Conservation (phyloP, 192 early-diverging fungal genomes). For the Endogone sp. region DNA sequence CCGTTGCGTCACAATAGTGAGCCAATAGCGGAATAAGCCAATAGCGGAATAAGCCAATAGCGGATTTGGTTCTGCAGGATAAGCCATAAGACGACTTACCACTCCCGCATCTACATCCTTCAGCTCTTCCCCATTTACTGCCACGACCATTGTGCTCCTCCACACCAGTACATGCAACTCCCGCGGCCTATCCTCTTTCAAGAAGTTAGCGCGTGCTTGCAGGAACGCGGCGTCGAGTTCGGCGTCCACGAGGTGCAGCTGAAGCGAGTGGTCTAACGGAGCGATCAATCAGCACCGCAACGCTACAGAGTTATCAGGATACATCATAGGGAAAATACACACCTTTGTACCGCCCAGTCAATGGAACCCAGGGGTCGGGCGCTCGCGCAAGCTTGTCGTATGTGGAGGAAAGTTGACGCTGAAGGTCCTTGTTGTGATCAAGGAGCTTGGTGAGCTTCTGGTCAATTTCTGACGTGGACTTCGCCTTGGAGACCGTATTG, state of each 20-base stretch:
- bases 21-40: background rate
- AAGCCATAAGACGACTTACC: slow-evolving; percentile 1
- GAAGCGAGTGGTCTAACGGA: slow-evolving; percentile 4
- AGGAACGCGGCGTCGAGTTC: slow-evolving; percentile 36
- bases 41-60: background rate
- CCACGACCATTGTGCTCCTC: slow-evolving; percentile 33
- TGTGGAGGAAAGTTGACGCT: slow-evolving; percentile 26
- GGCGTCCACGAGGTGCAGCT: slow-evolving; percentile 33
- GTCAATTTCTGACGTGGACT: slow-evolving; percentile 28
- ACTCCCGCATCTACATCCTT: slow-evolving; percentile 17
- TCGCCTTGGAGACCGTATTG: slow-evolving; percentile 11
- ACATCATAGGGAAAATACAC: background rate
- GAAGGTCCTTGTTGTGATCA: slow-evolving; percentile 35
- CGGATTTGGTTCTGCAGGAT: background rate
- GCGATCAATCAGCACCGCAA: background rate
- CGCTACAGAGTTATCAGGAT: background rate
- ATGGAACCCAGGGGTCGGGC: slow-evolving; percentile 6
- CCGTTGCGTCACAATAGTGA: slow-evolving; percentile 3
- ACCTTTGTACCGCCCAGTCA: background rate
- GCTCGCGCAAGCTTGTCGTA: slow-evolving; percentile 38
- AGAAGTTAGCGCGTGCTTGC: slow-evolving; percentile 37
- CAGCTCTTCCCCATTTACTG: slow-evolving; percentile 29
- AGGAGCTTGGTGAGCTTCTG: slow-evolving; percentile 39
- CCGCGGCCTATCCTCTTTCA: slow-evolving; percentile 27
- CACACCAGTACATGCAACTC: slow-evolving; percentile 41